Conservation (phyloP, 257 asterid genomes). For the Verbascum thapsus region DNA sequence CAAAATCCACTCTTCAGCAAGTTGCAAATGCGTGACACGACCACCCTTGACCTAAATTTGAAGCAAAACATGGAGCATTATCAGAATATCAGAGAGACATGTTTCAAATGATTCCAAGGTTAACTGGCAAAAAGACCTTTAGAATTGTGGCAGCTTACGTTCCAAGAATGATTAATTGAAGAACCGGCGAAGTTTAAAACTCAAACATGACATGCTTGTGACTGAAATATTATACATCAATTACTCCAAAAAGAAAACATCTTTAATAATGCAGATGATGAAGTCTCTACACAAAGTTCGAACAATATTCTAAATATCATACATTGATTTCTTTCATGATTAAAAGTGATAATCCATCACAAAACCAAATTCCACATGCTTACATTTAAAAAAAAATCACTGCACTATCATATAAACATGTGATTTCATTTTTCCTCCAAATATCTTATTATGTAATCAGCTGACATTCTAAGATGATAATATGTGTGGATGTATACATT, state of each 20-base stretch:
- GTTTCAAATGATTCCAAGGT: slow-evolving; percentile 10
- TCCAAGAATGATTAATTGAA: slow-evolving; percentile 17
- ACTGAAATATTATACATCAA: background rate
- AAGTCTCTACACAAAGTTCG: too few species aligned
- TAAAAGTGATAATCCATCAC: slow-evolving; percentile 14
- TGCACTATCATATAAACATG: slow-evolving; percentile 2
- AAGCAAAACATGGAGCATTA: slow-evolving; percentile 24
- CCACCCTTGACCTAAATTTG: slow-evolving; percentile 70
- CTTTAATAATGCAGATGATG: too few species aligned
- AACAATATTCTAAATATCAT: background rate
- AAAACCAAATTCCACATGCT: slow-evolving; percentile 12
- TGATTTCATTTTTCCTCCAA: too few species aligned
- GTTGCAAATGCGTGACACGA: slow-evolving; percentile 55
- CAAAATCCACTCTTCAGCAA: slow-evolving; percentile 84
- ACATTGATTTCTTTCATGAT: slow-evolving; percentile 1
- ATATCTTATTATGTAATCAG: too few species aligned
- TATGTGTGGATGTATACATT: slow-evolving; percentile 18
- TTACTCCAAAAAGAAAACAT: background rate
- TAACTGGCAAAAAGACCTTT: slow-evolving; percentile 19
- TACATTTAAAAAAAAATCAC: background rate
- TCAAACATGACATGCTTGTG: slow-evolving; percentile 15
- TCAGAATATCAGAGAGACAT: slow-evolving; percentile 7
- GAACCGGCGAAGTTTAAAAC: slow-evolving; percentile 19
- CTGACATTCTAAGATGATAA: slow-evolving; percentile 11
- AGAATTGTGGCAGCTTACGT: slow-evolving; percentile 5